Evolutionary conservation across 1,284 basidiomycete species (phyloP).

Genomic region (Rugosomyces carneus): DNA sequence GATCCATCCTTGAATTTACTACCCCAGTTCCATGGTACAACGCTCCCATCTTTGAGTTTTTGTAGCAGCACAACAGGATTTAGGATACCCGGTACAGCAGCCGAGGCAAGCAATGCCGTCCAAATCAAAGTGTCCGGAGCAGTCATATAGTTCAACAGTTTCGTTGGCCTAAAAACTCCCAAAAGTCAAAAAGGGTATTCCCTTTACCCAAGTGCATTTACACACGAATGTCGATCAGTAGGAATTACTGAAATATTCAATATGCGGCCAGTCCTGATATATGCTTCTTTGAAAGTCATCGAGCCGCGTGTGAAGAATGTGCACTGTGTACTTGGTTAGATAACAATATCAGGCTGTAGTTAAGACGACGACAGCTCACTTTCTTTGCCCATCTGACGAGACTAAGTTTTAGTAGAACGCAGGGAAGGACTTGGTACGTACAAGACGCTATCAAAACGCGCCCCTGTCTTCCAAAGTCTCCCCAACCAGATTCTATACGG

Average conservation of each 20-base stretch:
- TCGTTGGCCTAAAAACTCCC: constrained; percentile 76
- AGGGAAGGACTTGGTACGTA: constrained; percentile 11
- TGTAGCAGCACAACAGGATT: constrained; percentile 92
- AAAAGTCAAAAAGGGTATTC: constrained; percentile 8
- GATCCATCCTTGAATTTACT: constrained; percentile 91
- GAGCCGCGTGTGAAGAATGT: constrained; percentile 92
- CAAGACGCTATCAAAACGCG: constrained; percentile 84
- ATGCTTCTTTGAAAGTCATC: constrained; percentile 95
- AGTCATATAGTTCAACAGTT: constrained; percentile 92
- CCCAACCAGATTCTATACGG: constrained; percentile 72
- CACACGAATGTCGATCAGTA: constrained; percentile 87
- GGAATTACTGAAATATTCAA: constrained; percentile 96
- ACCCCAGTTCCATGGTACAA: constrained; percentile 94
- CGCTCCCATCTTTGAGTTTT: constrained; percentile 77
- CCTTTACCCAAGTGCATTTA: constrained; percentile 13
- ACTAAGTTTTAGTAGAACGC: constrained; percentile 7
- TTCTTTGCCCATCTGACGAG: constrained; percentile 78
- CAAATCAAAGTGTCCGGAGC: constrained; percentile 85
- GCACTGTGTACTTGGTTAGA: constrained; percentile 24
- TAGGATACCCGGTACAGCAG: constrained; percentile 80
- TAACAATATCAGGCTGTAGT: not conserved
- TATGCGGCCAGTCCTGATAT: constrained; percentile 86
- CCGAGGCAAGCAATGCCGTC: constrained; percentile 74
- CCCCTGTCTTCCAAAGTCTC: constrained; percentile 84
- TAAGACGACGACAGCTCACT: constrained; percentile 33